Evolutionary conservation across 345 rosid genomes (phyloP), one percentile per base, ranked within the genome.

Genomic region (Excoecaria agallocha): DNA sequence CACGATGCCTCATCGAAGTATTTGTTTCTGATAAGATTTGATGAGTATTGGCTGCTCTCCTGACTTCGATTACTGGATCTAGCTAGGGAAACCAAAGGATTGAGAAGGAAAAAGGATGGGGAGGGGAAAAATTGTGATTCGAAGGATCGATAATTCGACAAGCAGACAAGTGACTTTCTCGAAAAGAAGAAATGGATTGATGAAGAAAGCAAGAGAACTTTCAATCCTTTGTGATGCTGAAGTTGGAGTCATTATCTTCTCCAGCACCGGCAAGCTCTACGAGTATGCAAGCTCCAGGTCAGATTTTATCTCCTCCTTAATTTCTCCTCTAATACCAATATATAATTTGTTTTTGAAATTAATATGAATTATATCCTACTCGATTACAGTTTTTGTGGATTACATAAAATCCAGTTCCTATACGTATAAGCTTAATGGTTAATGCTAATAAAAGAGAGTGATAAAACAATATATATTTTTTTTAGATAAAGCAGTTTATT

Each of bases 111-210:
- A 49, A 5, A 60, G 57, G 66, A 88, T 88, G 92, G 92, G 92
- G 41, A 85, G 92, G 51, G 92, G 92, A 15, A 88, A 88, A 84
- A 86, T 86, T 66, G 82, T 64, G 74, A 85, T 88, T 22, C 71
- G 78, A 12, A 82, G 92, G 80, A 88, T 88, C 45, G 92, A 88
- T 22, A 84, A 88, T 66, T 76, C 89, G 38, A 84, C 92, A 0
- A 86, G 83, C 43, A 78, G 92, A 63, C 92, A 88, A 67, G 89
- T 84, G 74, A 86, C 89, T 54, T 86, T 86, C 75, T 85, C 87
- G 4, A 88, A 86, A 74, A 73, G 89, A 70, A 81, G 88, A 77
- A 88, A 35, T 5, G 91, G 91, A 37, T 71, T 84, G 75, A 55
- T 86, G 8, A 83, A 84, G 85, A 86, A 84, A 49, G 89, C 89